Evolutionary conservation across 148 eudicot species (phyloP), one percentile per base, ranked within the genome.

Genomic region (Suaeda aralocaspica): DNA sequence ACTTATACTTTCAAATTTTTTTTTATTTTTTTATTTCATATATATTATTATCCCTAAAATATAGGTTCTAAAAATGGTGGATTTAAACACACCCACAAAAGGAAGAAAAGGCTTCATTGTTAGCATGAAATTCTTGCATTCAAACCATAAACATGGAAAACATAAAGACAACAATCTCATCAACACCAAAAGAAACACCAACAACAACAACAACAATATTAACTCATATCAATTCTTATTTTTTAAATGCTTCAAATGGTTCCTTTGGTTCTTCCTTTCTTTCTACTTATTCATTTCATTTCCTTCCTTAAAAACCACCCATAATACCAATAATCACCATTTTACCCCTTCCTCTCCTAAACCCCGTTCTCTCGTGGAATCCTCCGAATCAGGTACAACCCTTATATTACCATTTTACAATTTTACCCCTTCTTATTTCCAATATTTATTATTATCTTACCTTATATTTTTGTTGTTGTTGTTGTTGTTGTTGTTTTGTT

Each of bases 41-140:
- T n/a, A n/a, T n/a, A n/a, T n/a, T n/a, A n/a, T n/a, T n/a, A n/a
- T n/a, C 68, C 48, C n/a, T 5, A 52, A 62, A 41, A 56, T 15
- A 39, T 21, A 12, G 12, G 19, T 9, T 42, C 29, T 44, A 76
- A 59, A 69, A 70, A 76, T 76, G 79, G 74, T 51, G 64, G 75
- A 70, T 76, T 70, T 70, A 12, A 76, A 70, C 39, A 59, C 24
- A 58, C 71, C 71, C 74, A 24, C 64, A 31, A 76, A 76, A 33
- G 69, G 72, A 24, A 75, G 78, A 26, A 69, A 76, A 44, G 79
- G 79, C 0, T 76, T 76, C 66, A 70, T 70, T 64, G 79, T 76
- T 1, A 70, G 63, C 8, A 59, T 59, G 63, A 59, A 31, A 31
- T 59, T 59, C 12, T 0, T 18, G 6, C 39, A 59, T 11, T 30